Evolutionary conservation across 164 flowering plant genomes (phyloP), one percentile per base, ranked within the genome.

Genomic region (Berberis vulgaris): DNA sequence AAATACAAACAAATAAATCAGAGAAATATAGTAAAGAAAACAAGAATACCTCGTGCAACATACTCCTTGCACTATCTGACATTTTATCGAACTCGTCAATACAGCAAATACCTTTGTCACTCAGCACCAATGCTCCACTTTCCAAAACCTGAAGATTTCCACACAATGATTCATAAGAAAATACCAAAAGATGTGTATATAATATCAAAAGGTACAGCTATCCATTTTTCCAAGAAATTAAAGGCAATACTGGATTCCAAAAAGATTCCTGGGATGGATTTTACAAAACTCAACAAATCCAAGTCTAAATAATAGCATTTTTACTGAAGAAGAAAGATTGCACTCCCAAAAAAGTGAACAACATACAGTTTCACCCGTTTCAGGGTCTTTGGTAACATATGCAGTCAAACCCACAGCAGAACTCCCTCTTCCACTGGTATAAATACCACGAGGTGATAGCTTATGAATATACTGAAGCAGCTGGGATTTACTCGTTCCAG

Each of bases 401-500:
- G 99, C 99, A 72, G 99, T 91, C 77, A 94, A 75, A 5, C 97
- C 99, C 65, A 94, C 97, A 65, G 99, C 99, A 58, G 97, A 94
- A 76, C 97, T 94, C 53, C 99, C 99, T 74, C 95, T 81, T 62
- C 99, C 97, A 76, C 97, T 94, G n/a, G 99, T 89, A 74, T 94
- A 94, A 56, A 94, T 94, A 7, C 99, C 97, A 65, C 99, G 99
- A 46, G 97, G 99, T 44, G 99, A 80, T 26, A 94, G 79, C 80
- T 94, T 94, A 80, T 94, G 99, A 65, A 94, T 91, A 75, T 94
- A 94, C 47, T 86, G 91, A 40, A 94, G 97, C 63, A 94, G 81
- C 76, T 91, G 99, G n/a, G 99, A 94, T 76, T 94, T 94, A 73
- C 99, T 94, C 49, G 99, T 94, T 66, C 99, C 99, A 73, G 99